Evolutionary conservation across 139 green algal species (phyloP).

Genomic region (Chlorella sp.): DNA sequence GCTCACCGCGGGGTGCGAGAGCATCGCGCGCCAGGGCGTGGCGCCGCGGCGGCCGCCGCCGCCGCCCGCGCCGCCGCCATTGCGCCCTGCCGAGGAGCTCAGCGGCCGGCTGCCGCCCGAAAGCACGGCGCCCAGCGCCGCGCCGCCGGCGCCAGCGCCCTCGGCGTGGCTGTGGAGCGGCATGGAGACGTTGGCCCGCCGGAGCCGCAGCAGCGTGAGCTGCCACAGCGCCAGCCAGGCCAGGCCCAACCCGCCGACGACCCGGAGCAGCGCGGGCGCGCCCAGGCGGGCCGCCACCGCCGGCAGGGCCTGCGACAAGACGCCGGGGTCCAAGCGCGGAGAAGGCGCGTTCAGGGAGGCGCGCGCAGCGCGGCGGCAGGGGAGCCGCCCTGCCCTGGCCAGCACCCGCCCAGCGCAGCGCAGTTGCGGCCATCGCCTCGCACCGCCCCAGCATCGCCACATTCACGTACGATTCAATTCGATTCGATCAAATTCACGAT

Average conservation of each 20-base stretch:
- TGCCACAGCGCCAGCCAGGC: conserved; percentile 83
- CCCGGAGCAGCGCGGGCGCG: conserved; percentile 61
- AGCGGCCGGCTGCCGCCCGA: background rate
- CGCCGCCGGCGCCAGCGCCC: conserved; percentile 13
- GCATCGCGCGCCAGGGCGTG: conserved; percentile 71
- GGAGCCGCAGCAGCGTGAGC: conserved; percentile 9
- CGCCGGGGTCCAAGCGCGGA: too few species aligned
- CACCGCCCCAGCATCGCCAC: too few species aligned
- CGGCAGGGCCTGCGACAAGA: too few species aligned
- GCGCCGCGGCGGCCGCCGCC: conserved; percentile 31
- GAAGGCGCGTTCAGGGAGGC: too few species aligned
- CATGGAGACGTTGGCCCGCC: background rate
- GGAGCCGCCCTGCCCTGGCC: too few species aligned
- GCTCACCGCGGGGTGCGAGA: conserved; percentile 56
- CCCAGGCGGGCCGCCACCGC: conserved; percentile 57
- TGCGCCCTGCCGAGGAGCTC: background rate
- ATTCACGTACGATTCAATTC: too few species aligned
- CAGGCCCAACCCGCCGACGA: conserved; percentile 74
- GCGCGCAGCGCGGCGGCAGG: too few species aligned
- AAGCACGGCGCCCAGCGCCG: background rate
- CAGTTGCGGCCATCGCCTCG: too few species aligned
- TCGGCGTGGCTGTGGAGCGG: background rate
- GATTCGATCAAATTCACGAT: too few species aligned
- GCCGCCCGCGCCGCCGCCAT: background rate
- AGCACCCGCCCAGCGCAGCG: too few species aligned